Conservation (phyloP, 2,329 filamentous ascomycete genomes). For the Sporothrix dimorphospora region DNA sequence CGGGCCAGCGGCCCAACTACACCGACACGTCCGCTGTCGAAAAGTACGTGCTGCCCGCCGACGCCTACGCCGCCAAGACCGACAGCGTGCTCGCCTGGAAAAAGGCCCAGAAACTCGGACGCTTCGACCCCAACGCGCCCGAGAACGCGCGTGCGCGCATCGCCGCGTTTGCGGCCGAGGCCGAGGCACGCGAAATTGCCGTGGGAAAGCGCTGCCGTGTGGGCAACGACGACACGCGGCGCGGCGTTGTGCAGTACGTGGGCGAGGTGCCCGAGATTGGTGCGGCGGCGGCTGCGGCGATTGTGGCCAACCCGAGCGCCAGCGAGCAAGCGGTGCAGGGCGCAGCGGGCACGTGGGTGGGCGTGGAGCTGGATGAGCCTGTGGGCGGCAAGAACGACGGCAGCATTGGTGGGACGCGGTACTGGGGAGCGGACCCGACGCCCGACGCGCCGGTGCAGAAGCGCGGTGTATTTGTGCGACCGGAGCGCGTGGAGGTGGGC, state of each 20-base stretch:
- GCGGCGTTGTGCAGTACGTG: conserved; percentile 72
- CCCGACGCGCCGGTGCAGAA: conserved; percentile 53
- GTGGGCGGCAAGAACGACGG: conserved; percentile 82
- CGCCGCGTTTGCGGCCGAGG: conserved; percentile 68
- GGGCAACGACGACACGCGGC: conserved; percentile 67
- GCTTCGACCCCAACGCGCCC: conserved; percentile 86
- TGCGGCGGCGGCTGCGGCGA: not conserved
- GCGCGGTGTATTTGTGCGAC: conserved; percentile 76
- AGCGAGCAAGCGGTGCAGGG: conserved; percentile 6
- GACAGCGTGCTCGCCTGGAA: conserved; percentile 96
- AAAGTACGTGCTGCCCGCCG: conserved; percentile 86
- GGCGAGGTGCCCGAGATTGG: conserved; percentile 73
- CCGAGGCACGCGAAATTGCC: conserved; percentile 68
- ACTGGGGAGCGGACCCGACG: conserved; percentile 66
- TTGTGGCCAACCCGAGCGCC: conserved; percentile 21
- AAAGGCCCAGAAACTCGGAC: conserved; percentile 89
- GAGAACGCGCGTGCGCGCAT: conserved; percentile 73
- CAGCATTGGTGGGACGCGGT: conserved; percentile 64
- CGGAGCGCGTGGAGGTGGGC: conserved; percentile 76
- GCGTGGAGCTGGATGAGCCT: conserved; percentile 75
- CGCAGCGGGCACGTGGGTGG: conserved; percentile 67
- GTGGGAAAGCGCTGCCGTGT: conserved; percentile 67
- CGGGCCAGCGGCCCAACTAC: conserved; percentile 75
- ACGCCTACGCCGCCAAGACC: conserved; percentile 81
- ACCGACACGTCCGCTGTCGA: conserved; percentile 79